Base-by-base conservation (phyloP, 768 basidiomycete species). In the Suillus luteus region DNA sequence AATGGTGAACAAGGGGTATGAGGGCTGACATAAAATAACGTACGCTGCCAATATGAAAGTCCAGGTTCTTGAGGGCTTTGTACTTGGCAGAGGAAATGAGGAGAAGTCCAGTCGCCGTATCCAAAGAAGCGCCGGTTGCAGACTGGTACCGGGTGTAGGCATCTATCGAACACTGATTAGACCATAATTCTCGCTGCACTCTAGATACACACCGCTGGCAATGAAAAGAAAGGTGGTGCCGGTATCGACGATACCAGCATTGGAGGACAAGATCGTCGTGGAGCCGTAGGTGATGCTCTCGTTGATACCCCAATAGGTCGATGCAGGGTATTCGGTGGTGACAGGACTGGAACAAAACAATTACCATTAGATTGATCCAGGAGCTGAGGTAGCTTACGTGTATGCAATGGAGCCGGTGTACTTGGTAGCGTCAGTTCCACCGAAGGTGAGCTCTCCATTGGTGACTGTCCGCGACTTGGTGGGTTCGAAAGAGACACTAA, bases 171-270 rank as follows among this genome's bases (percentile, higher is more conserved):
- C 10, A 46, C 0, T 8, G 48, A 1, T 68, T 41, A 69, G 63
- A 8, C 6, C 2, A 31, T 19, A 5, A 19, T n/a, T 2, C 57
- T 31, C 17, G 3, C 24, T 12, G 40, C 37, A 58, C 22, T 58
- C 40, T 19, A n/a, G 59, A 17, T 24, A 66, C 73, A 69, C 43
- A 74, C 74, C 77, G n/a, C 80, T 75, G 27, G 84, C 80, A 55
- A 86, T 65, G 54, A 82, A 76, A 58, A 86, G 69, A 64, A 85
- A 73, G n/a, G 85, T 85, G 15, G 83, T 85, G 17, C 83, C 84
- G 24, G 86, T 87, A 68, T 87, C 86, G 51, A 88, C 83, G 63
- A 88, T 84, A 63, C 86, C 87, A 46, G 83, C 81, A 44, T 80
- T 81, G 58, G 61, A 70, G 7, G 75, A 38, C 59, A 87, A 73